Conservation (phyloP, 2,329 filamentous ascomycete genomes). For the Ophiostoma himal-ulmi region DNA sequence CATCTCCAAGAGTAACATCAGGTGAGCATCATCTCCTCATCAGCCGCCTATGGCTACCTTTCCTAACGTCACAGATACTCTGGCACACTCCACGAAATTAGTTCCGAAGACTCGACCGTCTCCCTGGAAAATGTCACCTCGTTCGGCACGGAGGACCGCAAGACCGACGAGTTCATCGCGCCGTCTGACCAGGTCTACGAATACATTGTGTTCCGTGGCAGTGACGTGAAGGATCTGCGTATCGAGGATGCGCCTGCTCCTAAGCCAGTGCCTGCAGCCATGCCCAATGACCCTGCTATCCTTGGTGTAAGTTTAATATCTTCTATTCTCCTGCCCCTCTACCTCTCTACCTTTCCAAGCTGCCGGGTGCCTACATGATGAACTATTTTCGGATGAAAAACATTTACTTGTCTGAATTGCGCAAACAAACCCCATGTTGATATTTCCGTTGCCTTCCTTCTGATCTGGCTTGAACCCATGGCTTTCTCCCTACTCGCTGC, state of each 20-base stretch:
- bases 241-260: slow-evolving; percentile 77
- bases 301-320: slow-evolving; percentile 73
- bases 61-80: slow-evolving; percentile 64
- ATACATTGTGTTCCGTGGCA: slow-evolving; percentile 97
- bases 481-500: background rate
- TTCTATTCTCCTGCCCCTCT: slow-evolving; percentile 11
- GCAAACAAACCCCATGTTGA: slow-evolving; percentile 88
- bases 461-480: slow-evolving; percentile 51
- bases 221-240: slow-evolving; percentile 95
- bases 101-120: slow-evolving; percentile 93
- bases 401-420: slow-evolving; percentile 75
- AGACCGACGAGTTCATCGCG: slow-evolving; percentile 72
- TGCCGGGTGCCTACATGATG: slow-evolving; percentile 56
- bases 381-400: slow-evolving; percentile 97
- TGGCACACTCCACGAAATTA: slow-evolving; percentile 94
- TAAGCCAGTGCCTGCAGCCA: slow-evolving; percentile 66
- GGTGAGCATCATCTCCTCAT: slow-evolving; percentile 18
- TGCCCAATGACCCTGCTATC: slow-evolving; percentile 94
- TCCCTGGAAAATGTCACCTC: slow-evolving; percentile 94
- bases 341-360: slow-evolving; percentile 18
- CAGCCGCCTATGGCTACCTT: background rate
- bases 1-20: slow-evolving; percentile 27
- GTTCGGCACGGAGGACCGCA: slow-evolving; percentile 87
- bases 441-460: slow-evolving; percentile 99
- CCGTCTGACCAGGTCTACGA: slow-evolving; percentile 88